Base-by-base conservation (phyloP, 2,329 filamentous ascomycete genomes). In the Neoscytalidium dimidiatum region DNA sequence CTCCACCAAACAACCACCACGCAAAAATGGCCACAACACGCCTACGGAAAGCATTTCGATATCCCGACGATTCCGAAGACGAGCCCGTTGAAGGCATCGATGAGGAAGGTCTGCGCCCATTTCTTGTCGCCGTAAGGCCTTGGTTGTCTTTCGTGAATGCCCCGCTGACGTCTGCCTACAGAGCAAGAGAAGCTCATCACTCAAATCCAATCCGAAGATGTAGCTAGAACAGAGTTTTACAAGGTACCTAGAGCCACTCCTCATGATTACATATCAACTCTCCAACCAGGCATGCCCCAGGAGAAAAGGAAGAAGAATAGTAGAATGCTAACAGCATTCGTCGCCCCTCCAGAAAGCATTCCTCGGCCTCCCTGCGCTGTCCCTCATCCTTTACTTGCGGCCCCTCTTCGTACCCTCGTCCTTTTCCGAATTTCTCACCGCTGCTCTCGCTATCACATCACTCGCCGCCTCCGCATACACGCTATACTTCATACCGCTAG, bases 31-130 rank as follows among this genome's bases (percentile, higher is more conserved):
- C 82, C 64, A 78, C 84, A 44, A 81, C 90, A 61, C 88, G 91
- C 68, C 81, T 95, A 49, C 89, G 93, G 72, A 90, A 86, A 71
- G 90, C 91, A 8, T 95, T 96, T 78, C 86, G 85, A 67, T 95
- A 94, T 78, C 90, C 90, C 4, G 78, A 81, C 64, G 87, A 90
- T 71, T 83, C 84, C 53, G 79, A 81, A 49, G 82, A 85, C 38
- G 82, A 84, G 74, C 77, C 82, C 31, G 84, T 85, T 13, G 84
- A 88, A 69, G 85, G 88, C 64, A 81, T 95, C 66, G 92, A 95
- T 74, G 91, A 94, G 78, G 85, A 94, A 84, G 90, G 90, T 89
- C 75, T 61, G 68, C 46, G 29, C 33, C 44, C 61, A 33, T 38
- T 33, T 9, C 41, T 65, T 56, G 33, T 31, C 38, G 48, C n/a